These are phyloP conservation scores for Mucuna pruriens DNA, from an alignment of 306 rosid species.

Conservation along the genomic window DNA sequence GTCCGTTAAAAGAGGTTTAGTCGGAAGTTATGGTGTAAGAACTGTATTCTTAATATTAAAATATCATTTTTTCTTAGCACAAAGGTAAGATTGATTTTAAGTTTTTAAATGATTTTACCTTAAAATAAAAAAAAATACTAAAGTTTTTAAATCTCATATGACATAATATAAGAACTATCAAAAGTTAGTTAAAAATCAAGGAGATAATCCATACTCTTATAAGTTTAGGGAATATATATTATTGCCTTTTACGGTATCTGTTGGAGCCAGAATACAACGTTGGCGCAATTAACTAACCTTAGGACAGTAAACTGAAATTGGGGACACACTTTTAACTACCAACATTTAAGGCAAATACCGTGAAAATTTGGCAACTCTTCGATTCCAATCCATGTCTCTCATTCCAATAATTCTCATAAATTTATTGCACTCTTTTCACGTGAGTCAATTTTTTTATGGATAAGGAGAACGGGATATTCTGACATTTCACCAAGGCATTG, in stretches of 20 bases:
- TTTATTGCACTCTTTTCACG: slow-evolving; percentile 5
- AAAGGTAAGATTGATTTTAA: too few relatives aligned
- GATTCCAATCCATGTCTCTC: neutral
- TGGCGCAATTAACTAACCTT: neutral
- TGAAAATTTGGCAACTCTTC: slow-evolving; percentile 19
- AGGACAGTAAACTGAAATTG: slow-evolving; percentile 9
- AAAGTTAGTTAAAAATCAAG: too few relatives aligned
- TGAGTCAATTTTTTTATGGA: neutral
- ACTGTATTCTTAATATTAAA: too few relatives aligned
- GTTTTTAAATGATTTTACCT: too few relatives aligned
- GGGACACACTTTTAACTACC: neutral
- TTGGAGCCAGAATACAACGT: neutral
- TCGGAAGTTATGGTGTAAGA: too few relatives aligned
- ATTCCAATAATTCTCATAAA: neutral
- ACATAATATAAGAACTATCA: too few relatives aligned
- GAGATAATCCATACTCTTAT: too few relatives aligned
- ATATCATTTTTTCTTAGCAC: too few relatives aligned
- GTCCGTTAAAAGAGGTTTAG: too few relatives aligned
- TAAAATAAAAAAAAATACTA: too few relatives aligned
- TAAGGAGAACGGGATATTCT: slow-evolving; percentile 5
- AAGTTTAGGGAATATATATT: too few relatives aligned
- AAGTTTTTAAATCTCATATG: too few relatives aligned
- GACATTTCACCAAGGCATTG: slow-evolving; percentile 12
- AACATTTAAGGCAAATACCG: neutral
- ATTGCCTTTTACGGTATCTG: neutral